Evolutionary conservation across 1,284 basidiomycete species (phyloP).

Genomic region (Naganishia liquefaciens): DNA sequence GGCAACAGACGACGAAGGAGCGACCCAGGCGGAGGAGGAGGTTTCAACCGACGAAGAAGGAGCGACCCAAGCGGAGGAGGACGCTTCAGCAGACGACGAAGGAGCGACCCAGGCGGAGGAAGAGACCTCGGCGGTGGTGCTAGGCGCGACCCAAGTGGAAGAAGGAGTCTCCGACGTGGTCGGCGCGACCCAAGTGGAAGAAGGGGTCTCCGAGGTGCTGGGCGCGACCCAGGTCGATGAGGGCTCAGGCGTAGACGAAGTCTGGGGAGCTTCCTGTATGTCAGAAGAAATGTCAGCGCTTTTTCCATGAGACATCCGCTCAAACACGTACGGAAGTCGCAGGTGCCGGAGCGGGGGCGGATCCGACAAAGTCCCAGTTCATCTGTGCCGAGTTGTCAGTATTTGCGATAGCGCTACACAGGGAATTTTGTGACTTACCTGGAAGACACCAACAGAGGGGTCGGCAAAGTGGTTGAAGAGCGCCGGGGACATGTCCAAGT

Average conservation of each 20-base stretch:
- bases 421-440: not conserved
- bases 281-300: conserved; percentile 27
- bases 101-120: conserved; percentile 28
- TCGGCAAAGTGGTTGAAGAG: conserved; percentile 27
- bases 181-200: conserved; percentile 19
- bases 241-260: conserved; percentile 42
- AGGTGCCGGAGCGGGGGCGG: conserved; percentile 13
- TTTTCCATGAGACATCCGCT: conserved; percentile 49
- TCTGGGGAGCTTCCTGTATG: conserved; percentile 40
- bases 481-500: conserved; percentile 62
- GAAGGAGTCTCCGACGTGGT: conserved; percentile 31
- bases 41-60: conserved; percentile 36
- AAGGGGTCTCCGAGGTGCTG: conserved; percentile 12
- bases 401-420: too few species aligned
- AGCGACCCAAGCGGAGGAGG: conserved; percentile 40
- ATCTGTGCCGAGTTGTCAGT: not conserved
- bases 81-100: not conserved
- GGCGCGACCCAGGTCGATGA: conserved; percentile 42
- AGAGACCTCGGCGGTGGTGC: conserved; percentile 36
- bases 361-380: conserved; percentile 32
- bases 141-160: conserved; percentile 31
- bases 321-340: conserved; percentile 36
- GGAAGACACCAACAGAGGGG: conserved; percentile 13
- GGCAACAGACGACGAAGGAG: conserved; percentile 18
- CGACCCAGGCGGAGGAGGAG: conserved; percentile 23